Percentiles rank a stretch among this genome's conserved stretches.
Conservation (phyloP, 1,284 basidiomycete species). For the Cerrena zonata region DNA sequence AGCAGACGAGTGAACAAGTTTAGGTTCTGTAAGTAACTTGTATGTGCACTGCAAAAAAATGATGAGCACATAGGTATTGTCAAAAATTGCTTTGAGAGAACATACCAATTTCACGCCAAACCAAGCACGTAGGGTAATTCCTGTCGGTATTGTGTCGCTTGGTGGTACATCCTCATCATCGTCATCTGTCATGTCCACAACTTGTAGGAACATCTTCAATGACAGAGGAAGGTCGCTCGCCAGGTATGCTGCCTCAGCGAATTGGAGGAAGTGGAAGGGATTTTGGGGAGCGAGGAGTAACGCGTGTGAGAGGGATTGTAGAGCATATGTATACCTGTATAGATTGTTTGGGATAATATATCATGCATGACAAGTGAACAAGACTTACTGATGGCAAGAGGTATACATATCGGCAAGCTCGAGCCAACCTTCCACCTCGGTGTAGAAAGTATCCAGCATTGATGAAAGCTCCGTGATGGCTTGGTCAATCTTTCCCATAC, state of each 20-base stretch:
- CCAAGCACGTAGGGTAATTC: slow-evolving; percentile 71
- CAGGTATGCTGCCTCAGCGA: slow-evolving; percentile 85
- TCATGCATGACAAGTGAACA: not conserved
- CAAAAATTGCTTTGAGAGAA: slow-evolving; percentile 15
- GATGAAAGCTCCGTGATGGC: slow-evolving; percentile 73
- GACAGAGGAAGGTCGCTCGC: slow-evolving; percentile 70
- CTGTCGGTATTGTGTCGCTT: slow-evolving; percentile 45
- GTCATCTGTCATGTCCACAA: slow-evolving; percentile 76
- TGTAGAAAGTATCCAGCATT: slow-evolving; percentile 90
- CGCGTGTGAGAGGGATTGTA: slow-evolving; percentile 76
- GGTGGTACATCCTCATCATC: slow-evolving; percentile 39
- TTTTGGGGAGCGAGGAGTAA: slow-evolving; percentile 82
- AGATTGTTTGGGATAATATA: not conserved
- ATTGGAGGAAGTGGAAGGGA: slow-evolving; percentile 75
- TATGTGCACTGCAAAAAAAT: slow-evolving; percentile 54
- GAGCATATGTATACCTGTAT: slow-evolving; percentile 56
- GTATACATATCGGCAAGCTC: slow-evolving; percentile 88
- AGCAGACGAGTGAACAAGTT: slow-evolving; percentile 35
- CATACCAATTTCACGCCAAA: slow-evolving; percentile 80
- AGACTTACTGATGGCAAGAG: slow-evolving; percentile 66
- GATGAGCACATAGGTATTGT: too few species aligned
- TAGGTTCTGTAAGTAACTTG: slow-evolving; percentile 40
- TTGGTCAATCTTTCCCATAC: slow-evolving; percentile 54
- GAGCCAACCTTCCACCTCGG: slow-evolving; percentile 88
- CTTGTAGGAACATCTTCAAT: slow-evolving; percentile 77